phyloP scores from a whole-genome alignment of 352 stramenopile genomes.

The Globisporangium cylindrosporum region DNA sequence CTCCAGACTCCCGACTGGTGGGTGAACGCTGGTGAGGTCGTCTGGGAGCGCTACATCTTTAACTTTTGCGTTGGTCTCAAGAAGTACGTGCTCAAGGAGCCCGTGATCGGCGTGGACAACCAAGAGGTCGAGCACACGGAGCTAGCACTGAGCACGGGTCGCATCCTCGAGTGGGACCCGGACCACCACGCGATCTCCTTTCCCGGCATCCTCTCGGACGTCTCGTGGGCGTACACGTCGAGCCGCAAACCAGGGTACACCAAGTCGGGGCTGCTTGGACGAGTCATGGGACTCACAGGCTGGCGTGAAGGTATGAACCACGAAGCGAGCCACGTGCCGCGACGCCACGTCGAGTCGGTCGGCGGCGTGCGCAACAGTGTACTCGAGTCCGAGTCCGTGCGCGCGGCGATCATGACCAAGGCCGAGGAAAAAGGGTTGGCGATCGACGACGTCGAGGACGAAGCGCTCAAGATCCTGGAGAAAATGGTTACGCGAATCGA shows the following conservation, averaged over 20 bases:
- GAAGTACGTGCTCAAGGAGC: constrained; percentile 80
- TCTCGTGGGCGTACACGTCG: constrained; percentile 88
- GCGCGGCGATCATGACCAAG: constrained; percentile 45
- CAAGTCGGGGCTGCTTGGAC: constrained; percentile 72
- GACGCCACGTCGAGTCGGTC: constrained; percentile 59
- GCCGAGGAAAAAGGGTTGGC: constrained; percentile 28
- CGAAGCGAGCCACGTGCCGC: constrained; percentile 82
- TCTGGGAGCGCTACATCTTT: constrained; percentile 83
- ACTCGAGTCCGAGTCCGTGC: constrained; percentile 59
- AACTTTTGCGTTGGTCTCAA: constrained; percentile 85
- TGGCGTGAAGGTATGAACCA: constrained; percentile 86
- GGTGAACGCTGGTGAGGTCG: constrained; percentile 48
- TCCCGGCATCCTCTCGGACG: constrained; percentile 75
- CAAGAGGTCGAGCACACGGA: constrained; percentile 78
- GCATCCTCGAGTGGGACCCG: constrained; percentile 85
- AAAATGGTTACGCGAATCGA: constrained; percentile 78
- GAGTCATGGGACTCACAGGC: constrained; percentile 84
- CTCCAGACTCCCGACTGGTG: too few relatives aligned
- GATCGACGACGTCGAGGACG: constrained; percentile 44
- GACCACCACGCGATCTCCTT: constrained; percentile 89
- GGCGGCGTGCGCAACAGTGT: constrained; percentile 68
- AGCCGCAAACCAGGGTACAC: constrained; percentile 87
- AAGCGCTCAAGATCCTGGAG: constrained; percentile 62
- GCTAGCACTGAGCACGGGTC: constrained; percentile 71
- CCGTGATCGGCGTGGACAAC: constrained; percentile 82